Conservation (phyloP, 2,329 filamentous ascomycete genomes). For the Colletotrichum cordylinicola region DNA sequence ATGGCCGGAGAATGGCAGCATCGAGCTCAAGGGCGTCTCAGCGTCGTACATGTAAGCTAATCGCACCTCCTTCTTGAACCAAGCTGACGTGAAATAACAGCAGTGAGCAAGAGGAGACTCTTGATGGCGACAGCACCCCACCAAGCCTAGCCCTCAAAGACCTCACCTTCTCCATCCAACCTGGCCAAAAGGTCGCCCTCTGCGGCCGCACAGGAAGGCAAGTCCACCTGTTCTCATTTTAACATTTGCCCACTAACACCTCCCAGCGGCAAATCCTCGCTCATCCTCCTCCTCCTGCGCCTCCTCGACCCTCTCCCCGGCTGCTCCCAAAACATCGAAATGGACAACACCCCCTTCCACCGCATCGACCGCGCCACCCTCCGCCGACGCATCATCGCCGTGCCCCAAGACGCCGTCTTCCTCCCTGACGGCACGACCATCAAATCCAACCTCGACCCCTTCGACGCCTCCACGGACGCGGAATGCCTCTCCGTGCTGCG, state of each 20-base stretch:
- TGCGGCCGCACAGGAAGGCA: constrained; percentile 30
- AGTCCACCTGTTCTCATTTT: not conserved
- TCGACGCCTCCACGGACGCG: constrained; percentile 24
- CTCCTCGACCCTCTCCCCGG: constrained; percentile 35
- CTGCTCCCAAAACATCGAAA: constrained; percentile 30
- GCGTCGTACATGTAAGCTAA: constrained; percentile 18
- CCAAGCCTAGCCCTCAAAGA: constrained; percentile 12
- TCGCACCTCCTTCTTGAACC: accelerated
- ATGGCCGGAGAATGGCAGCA: constrained; percentile 23
- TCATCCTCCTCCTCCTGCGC: constrained; percentile 36
- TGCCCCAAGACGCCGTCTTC: constrained; percentile 55
- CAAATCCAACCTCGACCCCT: constrained; percentile 42
- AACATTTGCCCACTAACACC: not conserved
- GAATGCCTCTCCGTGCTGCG: constrained; percentile 34
- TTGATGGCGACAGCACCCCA: not conserved
- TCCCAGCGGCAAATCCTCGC: constrained; percentile 38
- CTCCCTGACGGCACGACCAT: constrained; percentile 42
- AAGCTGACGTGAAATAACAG: not conserved
- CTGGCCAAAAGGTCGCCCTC: constrained; percentile 26
- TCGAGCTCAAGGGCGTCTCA: constrained; percentile 23
- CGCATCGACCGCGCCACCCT: constrained; percentile 41
- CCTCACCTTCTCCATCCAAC: constrained; percentile 16
- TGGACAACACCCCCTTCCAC: constrained; percentile 42
- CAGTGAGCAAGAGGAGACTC: not conserved
- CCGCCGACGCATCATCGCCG: constrained; percentile 47